Evolutionary conservation across 2,329 filamentous ascomycete genomes (phyloP).

Genomic region (Sclerotinia minor): DNA sequence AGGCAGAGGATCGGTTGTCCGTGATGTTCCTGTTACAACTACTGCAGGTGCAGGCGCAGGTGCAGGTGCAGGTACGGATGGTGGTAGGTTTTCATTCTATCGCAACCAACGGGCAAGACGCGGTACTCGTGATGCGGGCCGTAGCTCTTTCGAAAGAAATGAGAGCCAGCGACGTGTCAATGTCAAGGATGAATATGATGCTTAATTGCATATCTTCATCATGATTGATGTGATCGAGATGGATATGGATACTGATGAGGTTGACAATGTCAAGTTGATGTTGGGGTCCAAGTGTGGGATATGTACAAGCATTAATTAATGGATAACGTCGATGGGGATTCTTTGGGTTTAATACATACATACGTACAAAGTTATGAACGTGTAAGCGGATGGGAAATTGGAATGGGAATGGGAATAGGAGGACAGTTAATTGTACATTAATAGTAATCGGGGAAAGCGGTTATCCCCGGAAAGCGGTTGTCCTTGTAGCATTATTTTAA

Average conservation of each 20-base stretch:
- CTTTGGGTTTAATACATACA: neutral
- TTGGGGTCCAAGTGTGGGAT: neutral
- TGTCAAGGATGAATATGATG: slow-evolving; percentile 24
- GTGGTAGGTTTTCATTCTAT: slow-evolving; percentile 16
- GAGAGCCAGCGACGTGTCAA: slow-evolving; percentile 20
- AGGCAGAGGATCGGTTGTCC: neutral
- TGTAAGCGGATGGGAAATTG: neutral
- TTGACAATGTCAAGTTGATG: neutral
- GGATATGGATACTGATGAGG: neutral
- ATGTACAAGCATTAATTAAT: neutral
- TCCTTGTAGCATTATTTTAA: too few relatives aligned
- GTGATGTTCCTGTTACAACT: neutral
- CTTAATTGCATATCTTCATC: slow-evolving; percentile 9
- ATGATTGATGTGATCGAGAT: neutral
- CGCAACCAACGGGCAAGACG: slow-evolving; percentile 18
- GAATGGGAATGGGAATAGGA: neutral
- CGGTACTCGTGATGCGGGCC: neutral
- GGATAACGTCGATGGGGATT: neutral
- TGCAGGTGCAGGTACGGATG: neutral
- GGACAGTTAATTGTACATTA: slow-evolving; percentile 1
- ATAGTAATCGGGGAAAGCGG: too few relatives aligned
- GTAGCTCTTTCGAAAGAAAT: slow-evolving; percentile 15
- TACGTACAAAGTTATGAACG: neutral
- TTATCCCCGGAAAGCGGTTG: too few relatives aligned
- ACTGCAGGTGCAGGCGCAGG: neutral